Conservation (phyloP, 2,329 filamentous ascomycete genomes). For the Verticillium dahliae region DNA sequence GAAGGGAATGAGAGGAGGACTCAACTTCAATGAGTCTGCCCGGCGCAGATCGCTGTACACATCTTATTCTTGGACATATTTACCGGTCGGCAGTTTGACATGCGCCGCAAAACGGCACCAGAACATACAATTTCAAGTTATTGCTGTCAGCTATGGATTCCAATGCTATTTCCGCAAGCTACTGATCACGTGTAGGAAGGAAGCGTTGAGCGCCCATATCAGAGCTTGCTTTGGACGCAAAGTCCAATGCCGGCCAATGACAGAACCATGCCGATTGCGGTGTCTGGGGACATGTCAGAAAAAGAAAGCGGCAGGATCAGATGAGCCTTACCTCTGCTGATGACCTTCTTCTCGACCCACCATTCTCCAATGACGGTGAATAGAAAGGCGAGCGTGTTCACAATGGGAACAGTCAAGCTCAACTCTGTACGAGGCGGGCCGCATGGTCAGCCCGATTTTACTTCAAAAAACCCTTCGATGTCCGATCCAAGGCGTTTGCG, state of each 20-base stretch:
- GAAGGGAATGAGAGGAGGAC: neutral
- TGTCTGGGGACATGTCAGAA: conserved; percentile 46
- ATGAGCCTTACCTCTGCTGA: conserved; percentile 62
- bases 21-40: neutral
- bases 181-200: no score
- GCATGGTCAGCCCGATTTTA: neutral
- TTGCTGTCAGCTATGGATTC: no score
- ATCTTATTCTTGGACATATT: neutral
- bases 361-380: conserved; percentile 94
- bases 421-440: conserved; percentile 51
- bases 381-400: conserved; percentile 90
- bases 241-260: conserved; percentile 76
- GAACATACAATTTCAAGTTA: neutral
- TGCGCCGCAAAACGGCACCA: neutral
- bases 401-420: conserved; percentile 88
- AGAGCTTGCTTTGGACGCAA: conserved; percentile 65
- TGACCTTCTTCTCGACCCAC: conserved; percentile 89
- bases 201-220: neutral
- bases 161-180: no score
- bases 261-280: conserved; percentile 73
- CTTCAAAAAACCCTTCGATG: neutral
- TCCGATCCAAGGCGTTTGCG: no score
- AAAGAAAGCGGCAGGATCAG: neutral
- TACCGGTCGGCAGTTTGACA: neutral
- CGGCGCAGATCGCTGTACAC: conserved; percentile 2